Base-by-base conservation (phyloP, 2,329 filamentous ascomycete species). In the Sphaerulina vaccinii region DNA sequence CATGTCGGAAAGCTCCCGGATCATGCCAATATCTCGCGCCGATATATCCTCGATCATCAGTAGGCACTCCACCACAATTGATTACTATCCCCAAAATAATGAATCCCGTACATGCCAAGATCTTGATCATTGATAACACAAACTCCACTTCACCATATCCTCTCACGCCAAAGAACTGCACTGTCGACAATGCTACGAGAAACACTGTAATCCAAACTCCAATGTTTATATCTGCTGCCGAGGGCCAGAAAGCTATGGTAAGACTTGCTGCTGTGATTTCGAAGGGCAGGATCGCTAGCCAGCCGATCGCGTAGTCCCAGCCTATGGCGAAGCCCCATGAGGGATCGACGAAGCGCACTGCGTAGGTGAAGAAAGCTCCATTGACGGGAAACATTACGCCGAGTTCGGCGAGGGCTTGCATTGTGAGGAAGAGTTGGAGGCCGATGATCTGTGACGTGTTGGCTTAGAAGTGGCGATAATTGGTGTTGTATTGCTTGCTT, bases 371-470 rank as follows among this genome's bases (percentile, higher is more conserved):
- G 57, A 72, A 72, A 23, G 68, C 69, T 33, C 71, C 92, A 18
- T 91, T 88, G 19, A 96, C 87, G 3, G 92, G 92, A 62, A 92
- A 96, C 10, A 90, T 74, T 15, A 96, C 90, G 13, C 91, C 89
- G 71, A 97, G 82, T 71, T 97, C 92, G 57, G 92, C 92, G 21
- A 97, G 78, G 0, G 90, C 90, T 66, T 96, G 91, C 24, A 95
- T 87, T 1, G 90, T 96, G 68, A 87, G 93, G 72, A 90, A 96
- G 58, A 96, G 73, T 90, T 96, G 95, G 64, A 82, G 80, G 15
- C 63, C 63, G 19, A 62, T 61, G 24, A 62, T 51, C 40, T 39
- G 16, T 4, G 42, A 52, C 75, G 71, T 65, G 90, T 32, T 32
- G n/a, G n/a, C n/a, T 32, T 32, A 32, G 27, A 32, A 9, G 4